phyloP scores from a whole-genome alignment of 2,329 filamentous ascomycete species.

The Paecilomyces sp. region DNA sequence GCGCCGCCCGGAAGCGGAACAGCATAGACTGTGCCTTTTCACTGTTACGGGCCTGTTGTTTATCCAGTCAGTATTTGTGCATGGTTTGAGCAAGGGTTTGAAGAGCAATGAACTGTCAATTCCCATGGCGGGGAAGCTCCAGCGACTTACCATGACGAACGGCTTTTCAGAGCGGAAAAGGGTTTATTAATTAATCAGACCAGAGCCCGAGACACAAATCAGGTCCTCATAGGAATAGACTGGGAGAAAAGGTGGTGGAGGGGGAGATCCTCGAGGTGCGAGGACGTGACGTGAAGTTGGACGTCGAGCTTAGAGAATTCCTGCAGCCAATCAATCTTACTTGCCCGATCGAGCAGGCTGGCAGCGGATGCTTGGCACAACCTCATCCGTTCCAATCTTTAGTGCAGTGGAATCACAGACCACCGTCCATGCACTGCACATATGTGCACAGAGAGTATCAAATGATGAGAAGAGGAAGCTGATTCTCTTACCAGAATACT shows the following conservation, averaged over 20 bases:
- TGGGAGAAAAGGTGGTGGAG: background rate
- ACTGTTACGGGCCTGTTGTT: constrained; percentile 77
- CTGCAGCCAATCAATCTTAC: background rate
- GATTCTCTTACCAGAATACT: too few relatives aligned
- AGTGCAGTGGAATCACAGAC: background rate
- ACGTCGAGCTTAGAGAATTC: constrained; percentile 1
- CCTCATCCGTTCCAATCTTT: background rate
- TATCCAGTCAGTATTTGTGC: constrained; percentile 2
- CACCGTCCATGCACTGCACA: background rate
- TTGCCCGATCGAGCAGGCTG: background rate
- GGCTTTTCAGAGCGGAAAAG: background rate
- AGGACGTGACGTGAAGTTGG: background rate
- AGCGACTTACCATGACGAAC: background rate
- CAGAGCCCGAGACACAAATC: background rate
- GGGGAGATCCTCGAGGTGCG: background rate
- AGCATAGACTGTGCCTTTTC: constrained; percentile 99
- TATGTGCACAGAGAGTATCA: background rate
- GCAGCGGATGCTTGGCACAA: background rate
- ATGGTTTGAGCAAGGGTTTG: background rate
- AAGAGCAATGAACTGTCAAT: background rate
- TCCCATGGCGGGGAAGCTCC: background rate
- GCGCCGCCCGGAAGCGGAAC: constrained; percentile 96
- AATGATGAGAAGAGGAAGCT: background rate
- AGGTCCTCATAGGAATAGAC: background rate
- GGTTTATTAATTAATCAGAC: background rate